Conservation (phyloP, 805 yeast species). For the Wilhelminamyces savonicus region DNA sequence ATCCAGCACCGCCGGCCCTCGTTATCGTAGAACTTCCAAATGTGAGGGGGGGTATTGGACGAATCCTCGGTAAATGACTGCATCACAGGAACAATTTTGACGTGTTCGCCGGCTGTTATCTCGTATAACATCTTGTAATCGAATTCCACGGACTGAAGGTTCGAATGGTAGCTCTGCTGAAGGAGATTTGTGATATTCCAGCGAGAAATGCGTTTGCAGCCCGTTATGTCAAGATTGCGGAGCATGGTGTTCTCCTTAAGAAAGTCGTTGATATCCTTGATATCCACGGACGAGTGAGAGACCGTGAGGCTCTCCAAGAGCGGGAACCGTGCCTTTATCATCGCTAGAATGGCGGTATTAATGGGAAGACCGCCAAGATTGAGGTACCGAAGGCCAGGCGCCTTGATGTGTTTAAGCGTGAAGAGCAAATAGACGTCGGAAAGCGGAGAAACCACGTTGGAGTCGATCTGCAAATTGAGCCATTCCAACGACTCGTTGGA, state of each 20-base stretch:
- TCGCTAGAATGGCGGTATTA: conserved; percentile 27
- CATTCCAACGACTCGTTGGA: conserved; percentile 45
- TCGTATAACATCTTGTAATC: conserved; percentile 51
- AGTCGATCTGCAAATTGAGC: conserved; percentile 61
- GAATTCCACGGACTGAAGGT: conserved; percentile 58
- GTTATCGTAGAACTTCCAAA: conserved; percentile 50
- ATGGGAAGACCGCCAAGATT: conserved; percentile 66
- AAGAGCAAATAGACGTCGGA: conserved; percentile 42
- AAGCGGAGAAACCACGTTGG: conserved; percentile 56
- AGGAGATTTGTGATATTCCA: conserved; percentile 41
- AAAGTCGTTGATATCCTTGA: conserved; percentile 31
- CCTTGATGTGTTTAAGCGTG: conserved; percentile 38
- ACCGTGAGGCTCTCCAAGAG: conserved; percentile 37
- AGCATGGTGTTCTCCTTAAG: conserved; percentile 31
- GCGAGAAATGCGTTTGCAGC: conserved; percentile 51
- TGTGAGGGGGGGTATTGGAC: conserved; percentile 21
- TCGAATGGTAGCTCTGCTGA: conserved; percentile 18
- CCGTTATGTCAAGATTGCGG: conserved; percentile 60
- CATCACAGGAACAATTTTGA: conserved; percentile 23
- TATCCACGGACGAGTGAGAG: conserved; percentile 30
- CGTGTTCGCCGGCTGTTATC: conserved; percentile 32
- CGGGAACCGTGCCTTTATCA: conserved; percentile 34
- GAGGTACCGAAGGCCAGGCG: conserved; percentile 41
- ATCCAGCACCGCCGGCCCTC: conserved; percentile 83
- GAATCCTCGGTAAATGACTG: conserved; percentile 20